These are phyloP conservation scores for Helminthosporium solani DNA, from an alignment of 2,329 filamentous ascomycete genomes.

Conservation along the genomic window DNA sequence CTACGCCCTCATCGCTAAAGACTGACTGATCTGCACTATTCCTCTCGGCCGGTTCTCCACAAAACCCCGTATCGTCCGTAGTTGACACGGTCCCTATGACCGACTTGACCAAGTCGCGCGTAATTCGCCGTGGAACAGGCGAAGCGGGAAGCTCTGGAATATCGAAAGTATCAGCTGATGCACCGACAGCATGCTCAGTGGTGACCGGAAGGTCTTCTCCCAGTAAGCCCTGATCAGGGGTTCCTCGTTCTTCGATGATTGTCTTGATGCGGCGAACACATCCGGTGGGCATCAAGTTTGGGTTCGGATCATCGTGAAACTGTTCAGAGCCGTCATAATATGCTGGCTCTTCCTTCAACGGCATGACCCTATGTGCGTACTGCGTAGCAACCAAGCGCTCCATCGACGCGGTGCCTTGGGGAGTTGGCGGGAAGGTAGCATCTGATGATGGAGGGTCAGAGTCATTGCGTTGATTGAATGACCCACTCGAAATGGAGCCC, in stretches of 20 bases:
- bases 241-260: conserved; percentile 42
- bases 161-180: conserved; percentile 7
- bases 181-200: conserved; percentile 6
- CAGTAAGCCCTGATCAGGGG: conserved; percentile 10
- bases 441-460: conserved; percentile 47
- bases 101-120: conserved; percentile 32
- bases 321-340: conserved; percentile 44
- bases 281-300: conserved; percentile 32
- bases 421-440: conserved; percentile 47
- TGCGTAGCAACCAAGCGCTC: conserved; percentile 20
- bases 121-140: conserved; percentile 35
- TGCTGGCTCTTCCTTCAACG: conserved; percentile 11
- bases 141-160: conserved; percentile 34
- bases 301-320: conserved; percentile 33
- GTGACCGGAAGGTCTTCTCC: conserved; percentile 7
- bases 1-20: background rate
- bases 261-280: conserved; percentile 47
- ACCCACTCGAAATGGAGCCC: conserved; percentile 33
- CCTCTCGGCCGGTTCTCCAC: conserved; percentile 8
- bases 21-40: conserved; percentile 1
- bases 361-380: background rate
- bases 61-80: conserved; percentile 22
- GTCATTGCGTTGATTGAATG: conserved; percentile 38
- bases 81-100: conserved; percentile 31
- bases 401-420: conserved; percentile 40